Evolutionary conservation across 2,329 filamentous ascomycete genomes (phyloP), one percentile per base, ranked within the genome.

Genomic region (Aureobasidium leucospermi): DNA sequence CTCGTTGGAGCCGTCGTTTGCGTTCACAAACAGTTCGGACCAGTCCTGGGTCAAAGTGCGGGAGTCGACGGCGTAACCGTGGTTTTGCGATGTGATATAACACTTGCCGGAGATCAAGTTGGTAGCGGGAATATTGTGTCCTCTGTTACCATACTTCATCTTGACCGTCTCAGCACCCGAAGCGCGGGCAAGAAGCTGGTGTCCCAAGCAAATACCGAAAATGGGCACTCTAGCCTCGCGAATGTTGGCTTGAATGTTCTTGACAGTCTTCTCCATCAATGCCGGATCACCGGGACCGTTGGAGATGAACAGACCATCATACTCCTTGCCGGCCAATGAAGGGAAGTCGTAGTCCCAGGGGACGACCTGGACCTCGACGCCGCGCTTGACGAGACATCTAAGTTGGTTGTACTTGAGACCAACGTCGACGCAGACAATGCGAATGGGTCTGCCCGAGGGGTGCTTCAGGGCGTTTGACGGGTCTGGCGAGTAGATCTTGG

Each of bases 131-230:
- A 99, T 97, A 78, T 99, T 99, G 80, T 96, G 90, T 45, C 93
- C 94, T 69, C 94, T 90, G 79, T 99, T 99, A 78, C 94, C 94
- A 70, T 96, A 99, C 82, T 97, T 97, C 90, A 99, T 96, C 81
- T 99, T 99, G 69, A 82, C 76, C 0, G 94, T 97, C 48, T 81
- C 81, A 48, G 92, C 93, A 59, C 93, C 93, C 34, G 91, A 85
- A 60, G 93, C 91, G 67, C 91, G 84, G 58, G 93, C 91, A 56
- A 97, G 85, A 66, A 97, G 81, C 76, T 97, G 93, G 74, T 97
- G 93, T 60, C 93, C 93, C 67, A 97, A 78, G 78, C 93, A 97
- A 71, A 97, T 97, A 79, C 93, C 93, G 67, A 97, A 96, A 63
- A 97, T 87, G 6, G 93, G 93, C 7, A 86, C 93, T 66, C 85